Conservation (phyloP, 1,139 yeast species). For the Saccharomyces hybrid region DNA sequence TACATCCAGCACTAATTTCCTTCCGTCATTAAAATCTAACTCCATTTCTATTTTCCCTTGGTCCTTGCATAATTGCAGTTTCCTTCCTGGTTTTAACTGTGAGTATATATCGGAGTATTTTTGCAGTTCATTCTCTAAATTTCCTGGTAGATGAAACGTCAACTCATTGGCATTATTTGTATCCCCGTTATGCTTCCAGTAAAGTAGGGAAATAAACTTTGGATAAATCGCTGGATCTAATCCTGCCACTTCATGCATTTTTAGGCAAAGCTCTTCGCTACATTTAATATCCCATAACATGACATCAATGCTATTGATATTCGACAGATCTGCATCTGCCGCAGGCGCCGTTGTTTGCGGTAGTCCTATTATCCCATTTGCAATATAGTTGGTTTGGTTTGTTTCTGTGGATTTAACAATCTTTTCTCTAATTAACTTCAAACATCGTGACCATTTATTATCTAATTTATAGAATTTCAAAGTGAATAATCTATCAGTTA, state of each 20-base stretch:
- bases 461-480: slow-evolving; percentile 39
- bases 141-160: slow-evolving; percentile 4
- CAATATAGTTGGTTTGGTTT: slow-evolving; percentile 2
- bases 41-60: slow-evolving; percentile 58
- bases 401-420: slow-evolving; percentile 7
- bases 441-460: slow-evolving; percentile 21
- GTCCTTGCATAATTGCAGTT: slow-evolving; percentile 49
- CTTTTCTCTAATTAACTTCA: slow-evolving; percentile 16
- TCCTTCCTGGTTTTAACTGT: slow-evolving; percentile 47
- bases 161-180: slow-evolving; percentile 2
- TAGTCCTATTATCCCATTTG: background rate
- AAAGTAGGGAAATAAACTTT: slow-evolving; percentile 24
- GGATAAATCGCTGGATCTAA: slow-evolving; percentile 17
- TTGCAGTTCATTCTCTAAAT: slow-evolving; percentile 33
- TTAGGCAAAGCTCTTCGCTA: slow-evolving; percentile 39
- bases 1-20: slow-evolving; percentile 41
- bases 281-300: slow-evolving; percentile 74
- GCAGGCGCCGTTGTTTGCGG: background rate
- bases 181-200: slow-evolving; percentile 21
- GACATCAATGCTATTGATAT: slow-evolving; percentile 67
- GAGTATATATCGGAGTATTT: slow-evolving; percentile 40
- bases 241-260: slow-evolving; percentile 21
- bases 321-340: slow-evolving; percentile 20
- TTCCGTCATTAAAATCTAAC: slow-evolving; percentile 43
- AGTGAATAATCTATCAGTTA: slow-evolving; percentile 54